Base-by-base conservation (phyloP, 768 basidiomycete species). In the Mycena capillaripes region DNA sequence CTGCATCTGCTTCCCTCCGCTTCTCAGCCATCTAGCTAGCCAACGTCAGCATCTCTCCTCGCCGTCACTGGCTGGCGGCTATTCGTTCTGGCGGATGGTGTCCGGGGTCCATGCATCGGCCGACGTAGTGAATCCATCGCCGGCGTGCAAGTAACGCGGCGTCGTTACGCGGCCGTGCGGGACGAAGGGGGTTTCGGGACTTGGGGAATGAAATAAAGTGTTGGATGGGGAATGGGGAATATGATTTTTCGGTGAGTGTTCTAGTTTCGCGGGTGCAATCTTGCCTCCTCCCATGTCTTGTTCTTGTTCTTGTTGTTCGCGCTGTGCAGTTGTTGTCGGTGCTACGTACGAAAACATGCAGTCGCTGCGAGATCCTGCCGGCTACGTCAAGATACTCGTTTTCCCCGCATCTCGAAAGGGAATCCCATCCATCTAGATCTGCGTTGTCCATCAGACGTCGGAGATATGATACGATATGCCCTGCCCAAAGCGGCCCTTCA, bases 381-480 rank as follows among this genome's bases (percentile, higher is more conserved):
- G 32, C 42, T 46, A 44, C 50, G 30, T 58, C 34, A 46, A 57
- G 52, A 53, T 21, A 48, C 19, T 30, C 29, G 12, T 6, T 44
- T 44, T 29, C 25, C 36, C 14, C 32, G 9, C 42, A 32, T 36
- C 30, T 36, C n/a, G 25, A 29, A 21, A 27, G 36, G 29, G 12
- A 40, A n/a, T 27, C n/a, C 38, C 48, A 42, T 44, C 42, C 27
- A 67, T 67, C 65, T 32, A 67, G 59, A 57, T 67, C 30, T 53
- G 40, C 58, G 57, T 64, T 42, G 55, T 66, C 56, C 57, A 72
- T 72, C 71, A 72, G 65, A 72, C 53, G 34, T 60, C 71, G 71
- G 71, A 73, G 71, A 73, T 73, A 73, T 73, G 71, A 73, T 73
- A 63, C 53, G 61, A 55, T 55, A 32, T 58, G 2, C n/a, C 40